Base-by-base conservation (phyloP, 1,139 yeast species). In the Hemisphaericaspora subhashii region DNA sequence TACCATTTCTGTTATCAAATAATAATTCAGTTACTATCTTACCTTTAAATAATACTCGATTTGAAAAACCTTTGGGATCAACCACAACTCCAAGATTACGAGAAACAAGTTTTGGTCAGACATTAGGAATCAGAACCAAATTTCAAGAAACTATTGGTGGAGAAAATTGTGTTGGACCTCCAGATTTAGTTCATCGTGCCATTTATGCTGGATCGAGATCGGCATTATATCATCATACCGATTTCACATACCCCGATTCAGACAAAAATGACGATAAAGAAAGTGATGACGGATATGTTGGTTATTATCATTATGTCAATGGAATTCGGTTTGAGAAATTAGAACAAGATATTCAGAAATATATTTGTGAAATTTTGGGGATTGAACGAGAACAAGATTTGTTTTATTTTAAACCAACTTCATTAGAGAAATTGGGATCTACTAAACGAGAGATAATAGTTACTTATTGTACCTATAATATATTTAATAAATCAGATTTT, bases 401-500 rank as follows among this genome's bases (percentile, higher is more conserved):
- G 16, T 56, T 52, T 46, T 48, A 42, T 37, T 58, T 54, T n/a
- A 28, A 38, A 10, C 33, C 22, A 3, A 12, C 17, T 12, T 24
- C 37, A 8, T 35, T 39, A 15, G 52, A 46, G 8, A 38, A 31
- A 13, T 37, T 30, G 15, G 38, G 53, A 41, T 37, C 55, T 49
- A 43, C 54, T 50, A 50, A 62, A 47, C 50, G 59, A 27, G 74
- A 68, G 31, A 55, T 64, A 47, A 62, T 74, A 21, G 72, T 73
- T 3, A 73, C 78, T 0, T 76, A 65, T 45, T 77, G 81, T 46
- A 48, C 68, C 6, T 78, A 72, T 52, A 78, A 78, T 47, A 55
- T 74, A 24, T 77, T 78, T 50, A 56, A 61, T 34, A 70, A 62
- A 44, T 67, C 74, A 15, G 83, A 78, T 50, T 58, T 77, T 39